Evolutionary conservation across 2,329 filamentous ascomycete species (phyloP).

Genomic region (Talaromyces atroroseus): DNA sequence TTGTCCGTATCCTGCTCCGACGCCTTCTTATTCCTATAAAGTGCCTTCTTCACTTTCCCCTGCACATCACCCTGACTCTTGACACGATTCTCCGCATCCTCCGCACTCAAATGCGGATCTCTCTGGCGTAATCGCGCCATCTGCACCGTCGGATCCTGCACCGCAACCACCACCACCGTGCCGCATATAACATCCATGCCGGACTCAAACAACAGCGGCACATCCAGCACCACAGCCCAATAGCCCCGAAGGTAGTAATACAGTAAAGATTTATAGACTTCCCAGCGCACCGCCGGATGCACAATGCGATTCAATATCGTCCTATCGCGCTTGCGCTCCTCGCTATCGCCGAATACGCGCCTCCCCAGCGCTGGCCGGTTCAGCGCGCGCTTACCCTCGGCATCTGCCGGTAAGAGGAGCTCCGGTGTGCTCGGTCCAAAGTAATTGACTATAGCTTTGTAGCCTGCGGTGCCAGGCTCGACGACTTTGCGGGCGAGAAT

Average conservation of each 20-base stretch:
- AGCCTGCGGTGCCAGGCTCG: constrained; percentile 81
- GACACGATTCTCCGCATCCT: constrained; percentile 84
- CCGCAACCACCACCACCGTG: constrained; percentile 78
- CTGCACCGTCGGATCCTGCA: constrained; percentile 73
- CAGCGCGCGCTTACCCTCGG: constrained; percentile 60
- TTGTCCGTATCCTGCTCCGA: constrained; percentile 32
- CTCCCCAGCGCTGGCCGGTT: constrained; percentile 81
- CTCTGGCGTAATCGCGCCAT: constrained; percentile 70
- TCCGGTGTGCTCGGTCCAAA: constrained; percentile 82
- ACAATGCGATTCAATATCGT: constrained; percentile 81
- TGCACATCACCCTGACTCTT: constrained; percentile 79
- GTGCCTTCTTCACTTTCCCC: constrained; percentile 71
- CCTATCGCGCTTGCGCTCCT: constrained; percentile 65
- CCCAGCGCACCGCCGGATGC: constrained; percentile 79
- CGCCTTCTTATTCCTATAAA: constrained; percentile 46
- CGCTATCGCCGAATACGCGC: constrained; percentile 76
- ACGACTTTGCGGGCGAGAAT: constrained; percentile 88
- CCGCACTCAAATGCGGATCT: constrained; percentile 70
- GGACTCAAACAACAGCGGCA: constrained; percentile 87
- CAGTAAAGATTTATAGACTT: constrained; percentile 73
- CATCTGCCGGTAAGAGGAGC: constrained; percentile 61
- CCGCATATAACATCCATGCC: constrained; percentile 81
- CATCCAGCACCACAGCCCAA: constrained; percentile 89
- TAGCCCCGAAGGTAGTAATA: constrained; percentile 66
- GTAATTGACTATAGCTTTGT: constrained; percentile 72